phyloP scores from a whole-genome alignment of 129 eudicot species.

The Saposhnikovia divaricata region DNA sequence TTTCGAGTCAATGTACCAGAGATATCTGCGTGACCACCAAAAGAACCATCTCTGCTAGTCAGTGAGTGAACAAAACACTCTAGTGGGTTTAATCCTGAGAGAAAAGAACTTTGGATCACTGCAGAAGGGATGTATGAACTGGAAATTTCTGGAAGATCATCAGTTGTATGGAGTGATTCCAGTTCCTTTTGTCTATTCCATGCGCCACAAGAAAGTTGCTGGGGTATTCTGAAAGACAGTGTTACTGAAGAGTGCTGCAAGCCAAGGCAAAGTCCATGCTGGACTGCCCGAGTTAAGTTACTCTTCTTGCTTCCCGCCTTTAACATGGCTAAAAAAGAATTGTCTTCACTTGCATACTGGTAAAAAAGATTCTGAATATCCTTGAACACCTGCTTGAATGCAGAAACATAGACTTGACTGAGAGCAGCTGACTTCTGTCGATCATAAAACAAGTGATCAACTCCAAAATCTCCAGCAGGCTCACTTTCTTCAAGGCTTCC shows the following conservation, averaged over 20 bases:
- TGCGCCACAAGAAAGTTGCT: constrained; percentile 56
- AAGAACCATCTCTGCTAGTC: constrained; percentile 72
- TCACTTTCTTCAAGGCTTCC: constrained; percentile 27
- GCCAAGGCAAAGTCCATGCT: constrained; percentile 82
- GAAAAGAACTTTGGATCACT: constrained; percentile 46
- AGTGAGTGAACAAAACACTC: constrained; percentile 76
- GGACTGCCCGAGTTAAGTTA: constrained; percentile 58
- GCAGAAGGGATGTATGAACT: constrained; percentile 57
- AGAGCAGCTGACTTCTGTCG: constrained; percentile 62
- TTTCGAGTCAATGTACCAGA: constrained; percentile 61
- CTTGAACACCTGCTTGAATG: constrained; percentile 57
- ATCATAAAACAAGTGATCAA: constrained; percentile 22
- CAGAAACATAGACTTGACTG: constrained; percentile 51
- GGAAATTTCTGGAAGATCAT: constrained; percentile 15
- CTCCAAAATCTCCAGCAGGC: constrained; percentile 10
- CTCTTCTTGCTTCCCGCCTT: constrained; percentile 95
- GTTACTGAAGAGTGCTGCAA: constrained; percentile 72
- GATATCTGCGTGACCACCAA: constrained; percentile 91
- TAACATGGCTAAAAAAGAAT: constrained; percentile 66
- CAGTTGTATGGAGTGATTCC: constrained; percentile 16
- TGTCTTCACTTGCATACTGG: constrained; percentile 41
- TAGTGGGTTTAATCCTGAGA: constrained; percentile 67
- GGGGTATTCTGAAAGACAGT: constrained; percentile 58
- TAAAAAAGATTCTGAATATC: constrained; percentile 66
- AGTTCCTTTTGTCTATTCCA: constrained; percentile 63